phyloP scores from a whole-genome alignment of 148 eudicot genomes.

The Vaccinium vitisidaea region DNA sequence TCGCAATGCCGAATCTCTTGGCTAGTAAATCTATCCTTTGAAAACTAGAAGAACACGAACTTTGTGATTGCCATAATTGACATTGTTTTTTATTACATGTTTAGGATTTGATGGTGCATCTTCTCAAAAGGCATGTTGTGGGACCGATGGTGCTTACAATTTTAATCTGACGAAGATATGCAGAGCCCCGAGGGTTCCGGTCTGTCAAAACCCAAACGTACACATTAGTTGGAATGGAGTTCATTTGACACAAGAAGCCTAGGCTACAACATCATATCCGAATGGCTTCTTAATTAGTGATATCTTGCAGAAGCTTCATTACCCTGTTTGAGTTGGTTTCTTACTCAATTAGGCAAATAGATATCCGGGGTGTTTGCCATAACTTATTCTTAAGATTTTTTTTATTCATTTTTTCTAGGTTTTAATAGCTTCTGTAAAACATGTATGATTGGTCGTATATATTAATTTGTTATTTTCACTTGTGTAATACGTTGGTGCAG shows the following conservation, averaged over 20 bases:
- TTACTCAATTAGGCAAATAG: background rate
- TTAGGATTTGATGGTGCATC: constrained; percentile 14
- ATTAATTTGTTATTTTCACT: background rate
- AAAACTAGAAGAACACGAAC: background rate
- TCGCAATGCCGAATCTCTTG: background rate
- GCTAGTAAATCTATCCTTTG: background rate
- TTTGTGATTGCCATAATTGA: background rate
- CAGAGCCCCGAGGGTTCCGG: background rate
- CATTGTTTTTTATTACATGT: background rate
- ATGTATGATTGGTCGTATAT: background rate
- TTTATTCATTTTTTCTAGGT: background rate
- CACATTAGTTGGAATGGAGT: constrained; percentile 18
- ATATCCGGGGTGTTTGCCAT: no score
- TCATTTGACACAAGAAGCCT: constrained; percentile 16
- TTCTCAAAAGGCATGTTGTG: constrained; percentile 12
- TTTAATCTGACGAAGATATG: background rate
- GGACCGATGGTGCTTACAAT: constrained; percentile 13
- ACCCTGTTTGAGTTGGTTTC: background rate
- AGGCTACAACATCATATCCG: background rate
- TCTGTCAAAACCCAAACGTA: constrained; percentile 10
- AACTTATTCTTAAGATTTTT: background rate
- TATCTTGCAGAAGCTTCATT: background rate
- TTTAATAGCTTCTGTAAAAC: background rate
- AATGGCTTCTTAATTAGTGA: background rate
- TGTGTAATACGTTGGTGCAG: no score